Evolutionary conservation across 257 asterid genomes (phyloP).

Genomic region (Forsythia viridissima): DNA sequence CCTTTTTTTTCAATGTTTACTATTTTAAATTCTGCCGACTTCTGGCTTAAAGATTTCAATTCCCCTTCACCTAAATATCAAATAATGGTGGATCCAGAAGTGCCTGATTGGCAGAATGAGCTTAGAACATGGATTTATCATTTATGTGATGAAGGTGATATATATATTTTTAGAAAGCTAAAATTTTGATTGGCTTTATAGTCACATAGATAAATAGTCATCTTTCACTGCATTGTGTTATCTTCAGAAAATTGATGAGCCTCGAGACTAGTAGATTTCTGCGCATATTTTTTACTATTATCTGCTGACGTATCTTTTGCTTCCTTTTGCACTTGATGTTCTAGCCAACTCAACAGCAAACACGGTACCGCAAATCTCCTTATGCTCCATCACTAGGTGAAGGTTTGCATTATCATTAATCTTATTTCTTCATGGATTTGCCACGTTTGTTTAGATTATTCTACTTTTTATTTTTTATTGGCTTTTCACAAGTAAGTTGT

Average conservation of each 20-base stretch:
- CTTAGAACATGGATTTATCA: not conserved
- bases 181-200: not conserved
- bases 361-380: slow-evolving; percentile 89
- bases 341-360: slow-evolving; percentile 94
- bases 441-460: not conserved
- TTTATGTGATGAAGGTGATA: not conserved
- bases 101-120: not conserved
- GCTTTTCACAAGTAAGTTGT: not conserved
- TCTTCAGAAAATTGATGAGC: not conserved
- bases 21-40: not conserved
- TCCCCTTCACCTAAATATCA: not conserved
- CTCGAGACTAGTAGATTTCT: not conserved
- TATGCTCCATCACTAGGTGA: slow-evolving; percentile 91
- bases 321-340: slow-evolving; percentile 32
- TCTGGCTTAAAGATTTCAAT: not conserved
- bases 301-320: slow-evolving; percentile 17
- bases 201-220: not conserved
- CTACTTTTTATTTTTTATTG: not conserved
- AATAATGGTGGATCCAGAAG: not conserved
- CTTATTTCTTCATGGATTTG: not conserved
- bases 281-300: slow-evolving; percentile 6
- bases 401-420: slow-evolving; percentile 48
- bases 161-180: not conserved
- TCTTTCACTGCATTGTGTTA: not conserved
- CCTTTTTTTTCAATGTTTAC: not conserved